Conservation (phyloP, 2,329 filamentous ascomycete species). For the Fusarium pseudoanthophilum region DNA sequence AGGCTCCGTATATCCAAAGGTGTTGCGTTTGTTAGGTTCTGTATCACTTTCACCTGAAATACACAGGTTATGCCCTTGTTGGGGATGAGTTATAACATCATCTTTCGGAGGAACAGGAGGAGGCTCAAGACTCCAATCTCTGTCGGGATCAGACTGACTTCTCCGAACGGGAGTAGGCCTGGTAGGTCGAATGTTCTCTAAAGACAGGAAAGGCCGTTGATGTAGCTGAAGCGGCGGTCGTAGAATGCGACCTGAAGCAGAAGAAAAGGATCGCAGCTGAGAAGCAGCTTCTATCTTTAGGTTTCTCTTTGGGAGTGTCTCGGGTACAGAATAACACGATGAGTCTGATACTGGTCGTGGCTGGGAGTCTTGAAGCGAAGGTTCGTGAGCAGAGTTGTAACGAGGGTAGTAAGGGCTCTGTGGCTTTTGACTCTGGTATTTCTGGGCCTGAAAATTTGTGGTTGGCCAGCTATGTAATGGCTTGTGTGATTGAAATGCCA, state of each 20-base stretch:
- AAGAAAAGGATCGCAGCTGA: background rate
- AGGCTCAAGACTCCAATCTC: background rate
- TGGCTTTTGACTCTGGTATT: background rate
- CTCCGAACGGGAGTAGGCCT: background rate
- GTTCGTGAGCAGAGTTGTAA: background rate
- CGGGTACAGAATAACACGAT: background rate
- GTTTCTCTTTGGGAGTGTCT: background rate
- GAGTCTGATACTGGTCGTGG: background rate
- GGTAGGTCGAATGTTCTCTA: too few relatives aligned
- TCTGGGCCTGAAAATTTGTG: background rate
- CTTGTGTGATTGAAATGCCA: background rate
- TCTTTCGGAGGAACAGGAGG: background rate
- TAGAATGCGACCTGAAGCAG: background rate
- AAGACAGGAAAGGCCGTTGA: background rate
- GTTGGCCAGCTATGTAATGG: background rate
- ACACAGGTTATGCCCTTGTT: background rate
- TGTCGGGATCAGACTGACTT: background rate
- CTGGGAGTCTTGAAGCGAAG: background rate
- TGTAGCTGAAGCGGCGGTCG: background rate
- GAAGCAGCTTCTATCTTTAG: background rate
- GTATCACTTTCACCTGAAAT: background rate
- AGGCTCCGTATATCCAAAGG: background rate
- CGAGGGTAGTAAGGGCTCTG: background rate
- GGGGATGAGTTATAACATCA: rapidly evolving
- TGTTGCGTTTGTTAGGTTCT: background rate